Base-by-base conservation (phyloP, 1,284 basidiomycete species). In the Amylostereum chailletii region DNA sequence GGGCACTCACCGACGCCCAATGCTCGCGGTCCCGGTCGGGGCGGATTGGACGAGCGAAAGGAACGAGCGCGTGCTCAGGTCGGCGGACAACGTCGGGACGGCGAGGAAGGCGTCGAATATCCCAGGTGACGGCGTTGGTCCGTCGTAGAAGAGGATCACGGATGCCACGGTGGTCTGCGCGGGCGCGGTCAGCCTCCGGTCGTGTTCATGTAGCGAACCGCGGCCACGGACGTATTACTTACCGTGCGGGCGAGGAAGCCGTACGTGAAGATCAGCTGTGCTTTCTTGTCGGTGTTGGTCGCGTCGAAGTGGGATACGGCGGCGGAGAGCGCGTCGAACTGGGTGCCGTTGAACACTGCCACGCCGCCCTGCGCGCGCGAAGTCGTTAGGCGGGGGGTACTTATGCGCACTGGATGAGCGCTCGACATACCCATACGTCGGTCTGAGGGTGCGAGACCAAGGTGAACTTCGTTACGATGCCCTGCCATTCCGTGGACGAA, bases 1-100 rank as follows among this genome's bases (percentile, higher is more conserved):
- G 19, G 19, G 19, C 19, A 19, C 19, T 19, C 19, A 19, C 46
- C 31, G 42, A 74, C 74, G 65, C 42, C 49, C 49, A 26, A 31
- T 34, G 3, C 42, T 55, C 0, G 71, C 71, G 1, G 55, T 53
- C 52, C 73, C 68, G 0, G 69, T 50, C 2, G 70, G 70, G n/a
- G 67, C 59, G 2, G 66, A 48, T 34, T 61, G 53, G 1, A 77
- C 68, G 2, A 66, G 53, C 26, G 57, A 57, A 19, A 51, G 30
- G 48, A 60, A 67, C 4, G 58, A 57, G 27, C 61, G 58, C 6
- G 64, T 59, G 32, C 53, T 54, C 7, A 50, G 19, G 33, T 50
- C 29, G 11, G 27, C 6, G 4, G 42, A 5, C 7, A 46, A 19
- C 4, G 33, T 9, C 6, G 48, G 29, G 33, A 45, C 27, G 3